A percentile compares a stretch with the other conserved stretches of the same genome.
Conservation (phyloP, 768 basidiomycete genomes). For the Pisolithus tinctorius region DNA sequence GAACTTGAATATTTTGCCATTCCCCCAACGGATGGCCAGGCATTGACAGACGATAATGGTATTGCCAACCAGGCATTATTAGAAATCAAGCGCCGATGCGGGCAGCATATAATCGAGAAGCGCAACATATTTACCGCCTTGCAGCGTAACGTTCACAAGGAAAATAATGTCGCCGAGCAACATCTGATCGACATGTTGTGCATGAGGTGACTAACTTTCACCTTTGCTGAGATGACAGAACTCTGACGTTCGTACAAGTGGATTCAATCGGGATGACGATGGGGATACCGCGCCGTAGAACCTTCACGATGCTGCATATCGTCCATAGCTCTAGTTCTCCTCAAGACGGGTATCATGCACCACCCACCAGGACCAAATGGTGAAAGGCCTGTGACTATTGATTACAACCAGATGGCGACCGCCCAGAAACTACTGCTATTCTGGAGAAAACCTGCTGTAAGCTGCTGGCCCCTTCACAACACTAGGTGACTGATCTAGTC, state of each 20-base stretch:
- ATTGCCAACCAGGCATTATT: conserved; percentile 73
- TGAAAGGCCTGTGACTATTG: conserved; percentile 72
- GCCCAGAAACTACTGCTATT: conserved; percentile 95
- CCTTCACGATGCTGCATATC: conserved; percentile 97
- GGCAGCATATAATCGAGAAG: conserved; percentile 81
- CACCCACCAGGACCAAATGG: conserved; percentile 43
- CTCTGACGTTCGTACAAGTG: conserved; percentile 36
- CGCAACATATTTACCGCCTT: conserved; percentile 94
- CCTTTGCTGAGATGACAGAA: background rate
- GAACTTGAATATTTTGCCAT: conserved; percentile 99
- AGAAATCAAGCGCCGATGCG: conserved; percentile 80
- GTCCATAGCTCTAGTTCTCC: conserved; percentile 92
- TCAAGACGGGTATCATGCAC: conserved; percentile 93
- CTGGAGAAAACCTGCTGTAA: conserved; percentile 99
- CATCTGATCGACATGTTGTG: conserved; percentile 99
- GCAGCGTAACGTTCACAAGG: conserved; percentile 98
- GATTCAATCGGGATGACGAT: conserved; percentile 95
- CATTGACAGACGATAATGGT: conserved; percentile 69
- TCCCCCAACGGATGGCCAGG: conserved; percentile 60
- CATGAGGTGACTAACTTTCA: conserved; percentile 68
- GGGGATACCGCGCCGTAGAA: conserved; percentile 96
- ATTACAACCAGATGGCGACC: conserved; percentile 91
- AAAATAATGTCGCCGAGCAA: conserved; percentile 98
- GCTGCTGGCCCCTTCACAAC: conserved; percentile 25
- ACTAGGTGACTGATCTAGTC: background rate